Evolutionary conservation across 768 basidiomycete genomes (phyloP).

Genomic region (Crassisporium funariophilum): DNA sequence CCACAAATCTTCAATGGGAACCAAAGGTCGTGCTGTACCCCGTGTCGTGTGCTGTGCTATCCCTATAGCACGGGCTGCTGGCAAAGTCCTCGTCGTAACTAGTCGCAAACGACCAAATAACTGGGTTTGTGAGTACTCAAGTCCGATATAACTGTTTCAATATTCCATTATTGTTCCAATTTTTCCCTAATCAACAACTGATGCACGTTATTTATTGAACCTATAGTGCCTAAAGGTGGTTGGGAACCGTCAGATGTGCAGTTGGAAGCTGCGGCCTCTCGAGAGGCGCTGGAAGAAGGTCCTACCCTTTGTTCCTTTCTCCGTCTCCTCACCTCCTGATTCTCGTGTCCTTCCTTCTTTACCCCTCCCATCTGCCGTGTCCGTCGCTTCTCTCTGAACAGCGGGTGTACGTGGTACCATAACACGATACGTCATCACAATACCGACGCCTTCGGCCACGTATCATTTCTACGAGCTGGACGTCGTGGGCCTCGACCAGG

Average conservation of each 20-base stretch:
- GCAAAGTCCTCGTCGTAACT: slow-evolving; percentile 82
- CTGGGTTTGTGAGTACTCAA: slow-evolving; percentile 82
- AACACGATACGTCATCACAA: slow-evolving; percentile 83
- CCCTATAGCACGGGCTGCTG: slow-evolving; percentile 71
- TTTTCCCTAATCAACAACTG: slow-evolving; percentile 5
- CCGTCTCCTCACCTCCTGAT: slow-evolving; percentile 75
- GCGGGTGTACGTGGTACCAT: slow-evolving; percentile 88
- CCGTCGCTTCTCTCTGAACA: slow-evolving; percentile 41
- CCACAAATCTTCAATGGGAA: slow-evolving; percentile 41
- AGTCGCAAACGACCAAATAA: slow-evolving; percentile 78
- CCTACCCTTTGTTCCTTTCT: slow-evolving; percentile 80
- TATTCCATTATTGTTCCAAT: slow-evolving; percentile 8
- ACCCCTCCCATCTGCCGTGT: slow-evolving; percentile 25
- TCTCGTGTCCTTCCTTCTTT: slow-evolving; percentile 42
- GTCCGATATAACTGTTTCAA: slow-evolving; percentile 5
- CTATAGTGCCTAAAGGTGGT: slow-evolving; percentile 87
- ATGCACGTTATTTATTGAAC: slow-evolving; percentile 16
- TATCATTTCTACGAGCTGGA: slow-evolving; percentile 94
- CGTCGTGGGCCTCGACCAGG: slow-evolving; percentile 70
- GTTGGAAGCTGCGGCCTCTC: slow-evolving; percentile 85
- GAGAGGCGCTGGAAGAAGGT: slow-evolving; percentile 97
- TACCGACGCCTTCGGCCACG: slow-evolving; percentile 74
- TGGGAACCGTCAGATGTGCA: slow-evolving; percentile 82
- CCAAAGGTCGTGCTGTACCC: slow-evolving; percentile 78
- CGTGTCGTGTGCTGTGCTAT: slow-evolving; percentile 92